Evolutionary conservation across 768 basidiomycete species (phyloP).

Genomic region (Boletus eberwhitei): DNA sequence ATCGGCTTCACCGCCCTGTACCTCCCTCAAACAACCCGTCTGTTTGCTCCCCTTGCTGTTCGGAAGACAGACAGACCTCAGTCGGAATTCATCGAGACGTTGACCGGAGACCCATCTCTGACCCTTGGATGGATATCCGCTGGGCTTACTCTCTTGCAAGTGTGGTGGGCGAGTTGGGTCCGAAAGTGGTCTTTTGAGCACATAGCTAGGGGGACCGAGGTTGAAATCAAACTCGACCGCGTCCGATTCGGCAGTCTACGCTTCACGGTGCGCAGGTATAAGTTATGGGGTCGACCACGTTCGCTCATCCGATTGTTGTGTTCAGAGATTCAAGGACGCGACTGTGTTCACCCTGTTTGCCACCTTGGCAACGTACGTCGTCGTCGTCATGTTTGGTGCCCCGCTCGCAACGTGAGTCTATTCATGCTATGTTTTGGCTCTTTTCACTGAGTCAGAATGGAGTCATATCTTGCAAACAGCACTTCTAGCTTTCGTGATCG

Average conservation of each 20-base stretch:
- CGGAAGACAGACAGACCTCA: conserved; percentile 58
- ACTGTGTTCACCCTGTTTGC: conserved; percentile 49
- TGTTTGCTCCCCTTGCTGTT: conserved; percentile 37
- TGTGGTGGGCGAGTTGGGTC: conserved; percentile 73
- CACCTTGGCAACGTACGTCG: conserved; percentile 44
- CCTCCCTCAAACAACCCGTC: conserved; percentile 59
- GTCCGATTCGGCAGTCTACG: conserved; percentile 37
- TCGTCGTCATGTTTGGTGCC: conserved; percentile 72
- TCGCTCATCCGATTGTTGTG: conserved; percentile 3
- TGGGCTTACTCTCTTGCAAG: conserved; percentile 54
- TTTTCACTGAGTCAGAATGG: conserved; percentile 1
- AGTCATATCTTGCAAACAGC: conserved; percentile 62
- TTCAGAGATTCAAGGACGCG: conserved; percentile 51
- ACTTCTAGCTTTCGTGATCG: conserved; percentile 64
- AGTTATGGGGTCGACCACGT: neutral
- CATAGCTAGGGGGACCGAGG: conserved; percentile 38
- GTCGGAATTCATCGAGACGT: conserved; percentile 60
- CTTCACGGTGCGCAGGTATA: conserved; percentile 36
- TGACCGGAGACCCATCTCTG: conserved; percentile 57
- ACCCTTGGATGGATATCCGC: conserved; percentile 57
- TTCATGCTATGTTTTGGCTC: neutral
- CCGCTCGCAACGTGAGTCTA: conserved; percentile 54
- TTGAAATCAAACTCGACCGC: conserved; percentile 43
- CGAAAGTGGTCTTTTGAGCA: conserved; percentile 53
- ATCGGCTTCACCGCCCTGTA: conserved; percentile 64